Conservation (phyloP, 1,284 basidiomycete species). For the Tylopilus microsporus region DNA sequence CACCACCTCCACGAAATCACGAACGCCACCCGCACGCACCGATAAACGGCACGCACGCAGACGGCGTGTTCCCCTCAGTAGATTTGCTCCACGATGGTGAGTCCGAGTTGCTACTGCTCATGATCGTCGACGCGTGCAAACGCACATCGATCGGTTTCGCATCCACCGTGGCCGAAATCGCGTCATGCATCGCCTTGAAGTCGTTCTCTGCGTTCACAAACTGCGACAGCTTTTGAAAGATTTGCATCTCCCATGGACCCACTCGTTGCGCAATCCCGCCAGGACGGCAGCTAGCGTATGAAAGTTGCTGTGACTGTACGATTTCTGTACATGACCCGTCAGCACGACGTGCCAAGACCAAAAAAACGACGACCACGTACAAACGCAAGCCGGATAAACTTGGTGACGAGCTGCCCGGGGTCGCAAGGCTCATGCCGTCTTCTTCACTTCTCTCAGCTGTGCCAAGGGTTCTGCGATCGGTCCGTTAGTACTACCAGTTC, state of each 20-base stretch:
- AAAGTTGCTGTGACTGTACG: conserved; percentile 77
- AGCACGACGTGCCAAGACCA: conserved; percentile 2
- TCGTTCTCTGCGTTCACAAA: conserved; percentile 68
- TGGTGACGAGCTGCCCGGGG: conserved; percentile 49
- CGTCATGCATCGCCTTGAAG: conserved; percentile 70
- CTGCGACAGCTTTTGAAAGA: conserved; percentile 70
- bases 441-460: no score
- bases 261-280: conserved; percentile 69
- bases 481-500: no score
- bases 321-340: conserved; percentile 56
- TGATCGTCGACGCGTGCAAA: conserved; percentile 46
- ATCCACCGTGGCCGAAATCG: conserved; percentile 62
- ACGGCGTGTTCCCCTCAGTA: conserved; percentile 43
- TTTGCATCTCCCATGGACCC: conserved; percentile 68
- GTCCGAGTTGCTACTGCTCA: conserved; percentile 41
- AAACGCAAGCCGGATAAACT: conserved; percentile 85
- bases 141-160: conserved; percentile 52
- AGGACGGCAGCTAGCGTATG: conserved; percentile 79
- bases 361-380: conserved; percentile 42
- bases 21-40: conserved; percentile 41
- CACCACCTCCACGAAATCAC: not conserved
- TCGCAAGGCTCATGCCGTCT: no score
- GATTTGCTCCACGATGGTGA: conserved; percentile 39
- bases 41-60: conserved; percentile 72
- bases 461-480: no score